These are phyloP conservation scores for Pseudonitzschia multistriata DNA, from an alignment of 108 stramenopile genomes.

Conservation along the genomic window DNA sequence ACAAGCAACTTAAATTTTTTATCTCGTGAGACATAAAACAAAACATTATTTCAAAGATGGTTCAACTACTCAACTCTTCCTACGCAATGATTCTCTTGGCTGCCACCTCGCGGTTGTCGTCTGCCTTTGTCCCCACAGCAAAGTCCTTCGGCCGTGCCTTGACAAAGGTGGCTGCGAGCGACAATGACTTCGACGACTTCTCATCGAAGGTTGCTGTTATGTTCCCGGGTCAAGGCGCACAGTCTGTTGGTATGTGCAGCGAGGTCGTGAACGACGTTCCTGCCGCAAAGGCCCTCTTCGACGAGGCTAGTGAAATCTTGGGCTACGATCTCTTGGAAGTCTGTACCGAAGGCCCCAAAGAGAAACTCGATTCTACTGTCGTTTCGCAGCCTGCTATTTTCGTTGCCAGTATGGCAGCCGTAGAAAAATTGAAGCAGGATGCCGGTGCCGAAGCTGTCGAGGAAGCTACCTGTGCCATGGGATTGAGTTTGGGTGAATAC, in stretches of 20 bases:
- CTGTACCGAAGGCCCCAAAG: slow-evolving; percentile 93
- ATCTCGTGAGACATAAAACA: not conserved
- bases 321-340: slow-evolving; percentile 94
- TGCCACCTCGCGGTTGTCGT: slow-evolving; percentile 29
- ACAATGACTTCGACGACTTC: slow-evolving; percentile 86
- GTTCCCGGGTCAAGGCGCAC: slow-evolving; percentile 96
- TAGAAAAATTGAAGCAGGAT: slow-evolving; percentile 91
- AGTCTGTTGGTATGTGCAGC: slow-evolving; percentile 89
- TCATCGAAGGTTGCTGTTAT: slow-evolving; percentile 87
- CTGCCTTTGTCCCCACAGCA: slow-evolving; percentile 60
- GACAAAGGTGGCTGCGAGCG: slow-evolving; percentile 49
- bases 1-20: not conserved
- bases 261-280: slow-evolving; percentile 84
- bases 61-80: slow-evolving; percentile 3
- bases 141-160: slow-evolving; percentile 38
- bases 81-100: slow-evolving; percentile 34
- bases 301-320: slow-evolving; percentile 92
- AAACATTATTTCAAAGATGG: too few species aligned
- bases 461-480: slow-evolving; percentile 94
- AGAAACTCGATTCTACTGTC: slow-evolving; percentile 91
- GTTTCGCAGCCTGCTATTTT: slow-evolving; percentile 98
- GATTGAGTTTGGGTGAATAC: slow-evolving; percentile 94
- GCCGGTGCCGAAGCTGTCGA: slow-evolving; percentile 87
- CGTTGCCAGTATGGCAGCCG: slow-evolving; percentile 96
- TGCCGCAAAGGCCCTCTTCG: slow-evolving; percentile 92